Evolutionary conservation across 2,329 filamentous ascomycete species (phyloP).

Genomic region (Apiospora arundinis): DNA sequence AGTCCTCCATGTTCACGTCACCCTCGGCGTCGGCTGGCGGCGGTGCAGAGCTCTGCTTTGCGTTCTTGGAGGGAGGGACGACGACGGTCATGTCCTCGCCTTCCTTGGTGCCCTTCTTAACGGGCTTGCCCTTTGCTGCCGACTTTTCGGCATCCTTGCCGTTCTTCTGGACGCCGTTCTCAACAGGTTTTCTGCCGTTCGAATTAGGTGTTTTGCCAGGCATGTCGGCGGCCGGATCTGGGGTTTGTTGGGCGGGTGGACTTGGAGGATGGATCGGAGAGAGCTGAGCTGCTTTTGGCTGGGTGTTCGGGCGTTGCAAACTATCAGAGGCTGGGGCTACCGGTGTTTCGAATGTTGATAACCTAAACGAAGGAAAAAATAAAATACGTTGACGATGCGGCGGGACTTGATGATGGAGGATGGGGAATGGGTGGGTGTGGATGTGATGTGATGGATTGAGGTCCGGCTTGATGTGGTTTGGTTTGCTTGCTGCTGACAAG

Average conservation of each 20-base stretch:
- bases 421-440: conserved; percentile 7
- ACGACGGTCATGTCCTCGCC: conserved; percentile 83
- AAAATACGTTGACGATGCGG: conserved; percentile 15
- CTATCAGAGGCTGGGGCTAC: neutral
- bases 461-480: neutral
- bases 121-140: conserved; percentile 62
- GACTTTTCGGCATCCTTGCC: conserved; percentile 69
- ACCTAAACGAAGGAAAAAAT: neutral
- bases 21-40: conserved; percentile 67
- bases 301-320: neutral
- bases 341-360: neutral
- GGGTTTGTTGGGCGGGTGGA: neutral
- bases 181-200: conserved; percentile 72
- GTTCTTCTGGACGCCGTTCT: conserved; percentile 70
- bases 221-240: conserved; percentile 52
- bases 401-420: conserved; percentile 5
- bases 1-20: conserved; percentile 74
- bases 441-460: conserved; percentile 10
- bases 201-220: conserved; percentile 76
- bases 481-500: conserved; percentile 9
- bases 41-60: conserved; percentile 62
- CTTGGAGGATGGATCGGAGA: neutral
- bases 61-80: conserved; percentile 73
- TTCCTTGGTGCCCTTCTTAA: conserved; percentile 69
- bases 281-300: neutral